These are phyloP conservation scores for Spencermartinsiella europaea DNA, from an alignment of 805 yeast species.

Conservation along the genomic window DNA sequence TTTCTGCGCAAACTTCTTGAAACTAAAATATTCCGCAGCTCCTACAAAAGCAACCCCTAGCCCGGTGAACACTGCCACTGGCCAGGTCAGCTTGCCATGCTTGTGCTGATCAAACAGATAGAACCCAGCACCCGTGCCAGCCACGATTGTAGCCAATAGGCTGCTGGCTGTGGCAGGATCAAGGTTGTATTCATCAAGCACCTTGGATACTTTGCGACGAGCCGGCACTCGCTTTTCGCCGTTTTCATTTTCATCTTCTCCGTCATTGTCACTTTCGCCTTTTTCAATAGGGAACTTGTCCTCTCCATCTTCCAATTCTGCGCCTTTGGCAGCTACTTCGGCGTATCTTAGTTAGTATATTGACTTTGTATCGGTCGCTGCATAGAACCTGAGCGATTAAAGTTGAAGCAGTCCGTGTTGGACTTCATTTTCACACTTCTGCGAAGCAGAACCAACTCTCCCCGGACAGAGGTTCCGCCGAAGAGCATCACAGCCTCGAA, in stretches of 20 bases:
- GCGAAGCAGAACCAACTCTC: too few species aligned
- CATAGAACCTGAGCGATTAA: too few species aligned
- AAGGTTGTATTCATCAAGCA: conserved; percentile 11
- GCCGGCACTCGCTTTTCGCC: neutral
- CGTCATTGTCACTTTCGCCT: conserved; percentile 1
- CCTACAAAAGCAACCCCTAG: conserved; percentile 11
- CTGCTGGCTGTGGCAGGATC: conserved; percentile 23
- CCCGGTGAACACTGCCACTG: conserved; percentile 13
- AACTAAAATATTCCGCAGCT: conserved; percentile 11
- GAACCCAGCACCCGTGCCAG: conserved; percentile 18
- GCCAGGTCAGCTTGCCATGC: conserved; percentile 17
- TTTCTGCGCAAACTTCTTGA: conserved; percentile 1
- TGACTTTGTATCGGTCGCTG: too few species aligned
- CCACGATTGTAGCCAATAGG: conserved; percentile 15
- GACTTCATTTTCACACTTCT: too few species aligned
- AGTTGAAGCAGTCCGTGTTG: too few species aligned
- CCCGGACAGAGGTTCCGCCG: too few species aligned
- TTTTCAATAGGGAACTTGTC: conserved; percentile 5
- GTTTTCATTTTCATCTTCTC: neutral
- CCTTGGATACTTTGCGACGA: too few species aligned
- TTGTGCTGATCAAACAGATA: conserved; percentile 16
- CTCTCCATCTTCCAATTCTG: conserved; percentile 6
- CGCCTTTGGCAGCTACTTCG: conserved; percentile 12
- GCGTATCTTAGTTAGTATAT: conserved; percentile 9
- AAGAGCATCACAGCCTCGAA: too few species aligned